phyloP scores from a whole-genome alignment of 1,139 yeast species.

The Candida freyschussii region DNA sequence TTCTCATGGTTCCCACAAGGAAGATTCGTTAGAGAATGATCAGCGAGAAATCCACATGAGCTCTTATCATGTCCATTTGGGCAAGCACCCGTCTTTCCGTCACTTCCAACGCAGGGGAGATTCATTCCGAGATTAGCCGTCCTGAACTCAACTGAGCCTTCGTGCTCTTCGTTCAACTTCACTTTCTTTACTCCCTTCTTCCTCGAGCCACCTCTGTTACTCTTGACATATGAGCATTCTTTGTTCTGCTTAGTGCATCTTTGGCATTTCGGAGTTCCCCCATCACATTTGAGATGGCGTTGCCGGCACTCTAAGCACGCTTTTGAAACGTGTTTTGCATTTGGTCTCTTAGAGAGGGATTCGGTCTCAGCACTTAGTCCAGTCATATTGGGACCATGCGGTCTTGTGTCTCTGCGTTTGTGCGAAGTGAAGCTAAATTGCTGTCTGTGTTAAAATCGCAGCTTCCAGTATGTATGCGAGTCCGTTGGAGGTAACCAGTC shows the following conservation, averaged over 20 bases:
- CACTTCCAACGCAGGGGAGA: slow-evolving; percentile 18
- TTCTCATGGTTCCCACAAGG: slow-evolving; percentile 7
- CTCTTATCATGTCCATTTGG: slow-evolving; percentile 23
- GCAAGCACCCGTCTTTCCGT: slow-evolving; percentile 14
- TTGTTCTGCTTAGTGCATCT: slow-evolving; percentile 33
- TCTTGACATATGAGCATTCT: slow-evolving; percentile 42
- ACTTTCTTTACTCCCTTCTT: slow-evolving; percentile 37
- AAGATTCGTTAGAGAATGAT: slow-evolving; percentile 4
- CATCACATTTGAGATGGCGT: slow-evolving; percentile 46
- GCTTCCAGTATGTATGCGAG: no score
- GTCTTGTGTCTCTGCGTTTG: neutral
- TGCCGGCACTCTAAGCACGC: slow-evolving; percentile 48
- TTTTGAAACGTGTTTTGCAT: slow-evolving; percentile 34
- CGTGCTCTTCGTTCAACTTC: slow-evolving; percentile 3
- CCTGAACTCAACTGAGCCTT: slow-evolving; percentile 5
- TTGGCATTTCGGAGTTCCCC: slow-evolving; percentile 39
- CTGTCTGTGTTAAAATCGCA: no score
- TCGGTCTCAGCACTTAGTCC: no score
- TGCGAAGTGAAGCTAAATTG: no score
- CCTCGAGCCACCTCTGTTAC: slow-evolving; percentile 48
- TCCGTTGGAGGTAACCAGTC: no score
- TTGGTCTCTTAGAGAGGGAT: slow-evolving; percentile 45
- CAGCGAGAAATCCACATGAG: slow-evolving; percentile 19
- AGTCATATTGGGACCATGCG: neutral
- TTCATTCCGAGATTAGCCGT: slow-evolving; percentile 1